Percentiles rank a stretch among this genome's conserved stretches.
Evolutionary conservation across 768 basidiomycete genomes (phyloP).

Genomic region (Calocybe gangraenosa): DNA sequence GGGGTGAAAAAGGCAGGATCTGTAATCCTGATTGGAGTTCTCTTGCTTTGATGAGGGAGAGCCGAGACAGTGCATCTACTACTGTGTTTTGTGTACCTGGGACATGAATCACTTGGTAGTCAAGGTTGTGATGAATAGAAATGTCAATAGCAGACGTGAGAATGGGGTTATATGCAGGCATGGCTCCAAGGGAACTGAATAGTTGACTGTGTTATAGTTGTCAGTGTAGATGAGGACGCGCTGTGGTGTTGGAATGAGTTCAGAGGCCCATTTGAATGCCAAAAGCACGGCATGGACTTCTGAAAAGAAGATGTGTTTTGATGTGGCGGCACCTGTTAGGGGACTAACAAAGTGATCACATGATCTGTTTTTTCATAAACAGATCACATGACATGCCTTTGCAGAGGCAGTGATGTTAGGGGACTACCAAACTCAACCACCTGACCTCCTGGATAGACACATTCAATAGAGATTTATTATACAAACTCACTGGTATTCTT

Average conservation of each 20-base stretch:
- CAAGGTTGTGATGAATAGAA: neutral
- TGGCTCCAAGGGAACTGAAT: conserved; percentile 21
- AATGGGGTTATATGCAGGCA: conserved; percentile 21
- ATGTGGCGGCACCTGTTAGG: neutral
- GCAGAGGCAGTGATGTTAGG: too few species aligned
- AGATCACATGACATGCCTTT: too few species aligned
- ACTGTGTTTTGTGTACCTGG: conserved; percentile 20
- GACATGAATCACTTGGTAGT: conserved; percentile 24
- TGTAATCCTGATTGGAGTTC: neutral
- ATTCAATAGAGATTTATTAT: too few species aligned
- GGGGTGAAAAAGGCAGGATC: conserved; percentile 12
- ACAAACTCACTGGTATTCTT: too few species aligned
- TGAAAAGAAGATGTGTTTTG: conserved; percentile 19
- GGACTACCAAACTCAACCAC: too few species aligned
- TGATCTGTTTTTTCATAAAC: too few species aligned
- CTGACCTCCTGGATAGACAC: too few species aligned
- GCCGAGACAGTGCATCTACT: conserved; percentile 28
- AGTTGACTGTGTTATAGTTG: conserved; percentile 24
- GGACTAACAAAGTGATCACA: too few species aligned
- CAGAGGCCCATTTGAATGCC: conserved; percentile 6
- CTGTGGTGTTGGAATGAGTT: fast-evolving
- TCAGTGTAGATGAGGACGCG: conserved; percentile 23
- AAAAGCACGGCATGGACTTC: conserved; percentile 20
- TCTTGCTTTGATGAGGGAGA: neutral
- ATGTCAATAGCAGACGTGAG: conserved; percentile 20